Conservation (phyloP, 164 flowering plant species). For the Chimonanthus salicifolius region DNA sequence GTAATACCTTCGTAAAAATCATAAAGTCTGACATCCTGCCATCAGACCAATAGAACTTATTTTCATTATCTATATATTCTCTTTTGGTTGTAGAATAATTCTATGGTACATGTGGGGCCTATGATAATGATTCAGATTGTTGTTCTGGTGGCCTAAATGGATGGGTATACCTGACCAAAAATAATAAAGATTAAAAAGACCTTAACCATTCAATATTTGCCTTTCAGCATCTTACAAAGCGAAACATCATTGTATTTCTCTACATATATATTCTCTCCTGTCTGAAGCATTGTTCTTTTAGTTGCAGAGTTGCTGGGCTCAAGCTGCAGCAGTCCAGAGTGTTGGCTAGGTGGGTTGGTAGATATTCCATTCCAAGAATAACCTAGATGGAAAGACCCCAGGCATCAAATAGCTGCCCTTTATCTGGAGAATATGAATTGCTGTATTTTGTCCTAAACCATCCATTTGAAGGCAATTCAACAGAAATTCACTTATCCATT, state of each 20-base stretch:
- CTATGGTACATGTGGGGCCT: not conserved
- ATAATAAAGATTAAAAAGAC: not conserved
- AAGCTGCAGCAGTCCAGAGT: no score
- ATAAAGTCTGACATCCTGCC: no score
- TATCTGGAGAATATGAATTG: not conserved
- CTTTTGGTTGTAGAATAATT: not conserved
- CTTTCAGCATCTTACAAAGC: no score
- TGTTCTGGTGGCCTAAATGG: not conserved
- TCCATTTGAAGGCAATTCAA: not conserved
- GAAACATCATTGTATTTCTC: no score
- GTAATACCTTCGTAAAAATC: no score
- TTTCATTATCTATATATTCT: not conserved
- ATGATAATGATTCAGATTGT: not conserved
- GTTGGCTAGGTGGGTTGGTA: no score
- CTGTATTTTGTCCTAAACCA: not conserved
- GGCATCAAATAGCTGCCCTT: no score
- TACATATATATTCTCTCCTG: no score
- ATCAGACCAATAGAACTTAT: not conserved
- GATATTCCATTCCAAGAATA: no score
- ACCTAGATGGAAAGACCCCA: no score
- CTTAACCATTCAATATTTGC: not conserved
- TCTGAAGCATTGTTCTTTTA: no score
- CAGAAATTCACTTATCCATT: not conserved
- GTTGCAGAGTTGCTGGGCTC: no score
- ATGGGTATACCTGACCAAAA: not conserved